Percentiles rank a stretch among this genome's conserved stretches.
phyloP scores from a whole-genome alignment of 805 yeast species.

The Pichia deserticola region DNA sequence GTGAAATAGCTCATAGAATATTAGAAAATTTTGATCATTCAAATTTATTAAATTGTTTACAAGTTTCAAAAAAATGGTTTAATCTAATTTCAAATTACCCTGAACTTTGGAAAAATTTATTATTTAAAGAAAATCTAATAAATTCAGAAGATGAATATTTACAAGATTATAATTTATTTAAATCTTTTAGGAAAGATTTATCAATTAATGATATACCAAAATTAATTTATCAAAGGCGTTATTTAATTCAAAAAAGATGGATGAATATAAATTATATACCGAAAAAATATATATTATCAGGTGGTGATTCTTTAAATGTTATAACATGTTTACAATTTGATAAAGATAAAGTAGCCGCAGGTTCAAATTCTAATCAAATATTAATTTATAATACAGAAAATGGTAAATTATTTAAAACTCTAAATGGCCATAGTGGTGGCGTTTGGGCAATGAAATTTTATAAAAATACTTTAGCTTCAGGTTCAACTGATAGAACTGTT shows the following conservation, averaged over 20 bases:
- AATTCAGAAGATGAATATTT: slow-evolving; percentile 36
- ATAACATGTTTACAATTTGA: slow-evolving; percentile 94
- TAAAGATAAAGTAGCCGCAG: slow-evolving; percentile 82
- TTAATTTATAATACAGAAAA: slow-evolving; percentile 72
- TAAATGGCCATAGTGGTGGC: slow-evolving; percentile 93
- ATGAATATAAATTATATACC: slow-evolving; percentile 67
- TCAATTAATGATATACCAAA: slow-evolving; percentile 15
- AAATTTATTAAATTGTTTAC: slow-evolving; percentile 26
- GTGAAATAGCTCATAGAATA: slow-evolving; percentile 63
- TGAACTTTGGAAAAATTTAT: slow-evolving; percentile 61
- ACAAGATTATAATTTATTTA: slow-evolving; percentile 17
- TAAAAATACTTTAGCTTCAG: slow-evolving; percentile 80
- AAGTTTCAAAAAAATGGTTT: slow-evolving; percentile 68
- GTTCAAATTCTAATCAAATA: slow-evolving; percentile 81
- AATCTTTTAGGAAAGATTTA: slow-evolving; percentile 7
- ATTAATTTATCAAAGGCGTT: slow-evolving; percentile 51
- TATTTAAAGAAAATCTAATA: slow-evolving; percentile 57
- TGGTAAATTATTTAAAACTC: slow-evolving; percentile 54
- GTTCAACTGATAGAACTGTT: slow-evolving; percentile 90
- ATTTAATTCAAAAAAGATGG: slow-evolving; percentile 65
- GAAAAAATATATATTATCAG: slow-evolving; percentile 53
- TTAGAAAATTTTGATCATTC: slow-evolving; percentile 53
- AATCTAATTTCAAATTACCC: slow-evolving; percentile 51
- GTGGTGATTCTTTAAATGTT: slow-evolving; percentile 63
- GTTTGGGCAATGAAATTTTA: slow-evolving; percentile 95